These are phyloP conservation scores for Phytopythium helicoides DNA, from an alignment of 352 stramenopile species.

Conservation along the genomic window DNA sequence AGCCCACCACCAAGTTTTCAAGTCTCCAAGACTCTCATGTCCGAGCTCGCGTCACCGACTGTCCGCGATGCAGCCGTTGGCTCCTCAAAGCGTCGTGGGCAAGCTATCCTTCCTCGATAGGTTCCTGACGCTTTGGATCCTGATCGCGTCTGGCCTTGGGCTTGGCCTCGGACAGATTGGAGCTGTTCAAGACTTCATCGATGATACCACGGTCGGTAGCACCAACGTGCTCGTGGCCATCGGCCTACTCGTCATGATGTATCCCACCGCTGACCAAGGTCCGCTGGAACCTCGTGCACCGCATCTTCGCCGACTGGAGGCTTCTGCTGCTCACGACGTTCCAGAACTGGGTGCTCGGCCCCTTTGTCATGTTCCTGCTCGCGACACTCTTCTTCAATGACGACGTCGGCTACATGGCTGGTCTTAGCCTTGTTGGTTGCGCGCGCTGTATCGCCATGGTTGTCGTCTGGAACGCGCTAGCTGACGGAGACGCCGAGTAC, in stretches of 20 bases:
- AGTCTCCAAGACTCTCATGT: neutral
- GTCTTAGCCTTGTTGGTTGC: constrained; percentile 57
- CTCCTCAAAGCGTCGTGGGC: constrained; percentile 2
- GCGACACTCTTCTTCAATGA: constrained; percentile 40
- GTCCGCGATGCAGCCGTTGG: neutral
- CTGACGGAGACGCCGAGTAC: constrained; percentile 56
- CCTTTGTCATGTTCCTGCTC: constrained; percentile 55
- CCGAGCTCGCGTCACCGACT: neutral
- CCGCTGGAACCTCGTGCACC: constrained; percentile 51
- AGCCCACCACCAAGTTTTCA: no score
- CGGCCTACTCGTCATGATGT: constrained; percentile 59
- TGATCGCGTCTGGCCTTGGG: constrained; percentile 27
- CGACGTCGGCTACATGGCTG: constrained; percentile 51
- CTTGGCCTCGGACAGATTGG: constrained; percentile 33
- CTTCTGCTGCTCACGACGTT: constrained; percentile 51
- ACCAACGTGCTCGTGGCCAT: constrained; percentile 53
- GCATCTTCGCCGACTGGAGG: constrained; percentile 36
- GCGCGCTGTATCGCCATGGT: constrained; percentile 76
- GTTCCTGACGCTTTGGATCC: constrained; percentile 50
- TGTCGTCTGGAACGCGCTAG: constrained; percentile 67
- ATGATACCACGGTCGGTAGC: constrained; percentile 37
- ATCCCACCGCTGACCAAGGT: constrained; percentile 47
- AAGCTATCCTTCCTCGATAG: constrained; percentile 29
- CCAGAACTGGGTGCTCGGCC: constrained; percentile 57
- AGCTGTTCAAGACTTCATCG: constrained; percentile 35